Base-by-base conservation (phyloP, 208 protist genomes). In the Leishmania gerbilli region DNA sequence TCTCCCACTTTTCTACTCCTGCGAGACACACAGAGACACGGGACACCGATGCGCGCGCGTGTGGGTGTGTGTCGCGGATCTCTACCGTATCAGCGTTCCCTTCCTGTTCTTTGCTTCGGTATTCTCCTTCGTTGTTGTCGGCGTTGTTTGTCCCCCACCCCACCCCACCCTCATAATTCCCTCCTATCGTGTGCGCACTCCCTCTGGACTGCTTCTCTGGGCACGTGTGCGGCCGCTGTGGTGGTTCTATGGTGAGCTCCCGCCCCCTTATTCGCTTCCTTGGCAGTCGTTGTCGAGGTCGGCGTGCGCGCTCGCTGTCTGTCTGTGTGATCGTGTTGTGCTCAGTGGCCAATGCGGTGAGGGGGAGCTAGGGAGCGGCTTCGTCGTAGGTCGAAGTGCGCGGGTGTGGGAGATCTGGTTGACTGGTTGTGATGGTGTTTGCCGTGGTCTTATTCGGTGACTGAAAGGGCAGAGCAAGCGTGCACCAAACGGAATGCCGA, bases 141-240 rank as follows among this genome's bases (percentile, higher is more conserved):
- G 51, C 15, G 51, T 21, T 55, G 51, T 21, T 0, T 21, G 15
- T 21, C 15, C 17, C 51, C 15, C 2, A 5, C 17, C 51, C 11
- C 51, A 19, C 51, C 0, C 4, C 51, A 1, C 9, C 17, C 13
- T 0, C 51, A 55, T 55, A 15, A 55, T 21, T 17, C 49, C 7
- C 11, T 17, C 49, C 51, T 6, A 15, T 24, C 37, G 68, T 24
- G 37, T 40, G 13, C 34, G 7, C 45, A 51, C 37, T 51, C n/a
- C n/a, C 21, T 40, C 21, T 42, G 45, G 8, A 9, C 15, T 69
- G 69, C 45, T 53, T 82, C 58, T 75, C 65, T 64, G 83, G 34
- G 19, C 77, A 77, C 11, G 69, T 24, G 76, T 82, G 27, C 31
- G 9, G 31, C 24, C 31, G 62, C 3, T 19, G 31, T 68, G 9